Evolutionary conservation across 2,329 filamentous ascomycete species (phyloP).

Genomic region (Ophiosphaerella korrae): DNA sequence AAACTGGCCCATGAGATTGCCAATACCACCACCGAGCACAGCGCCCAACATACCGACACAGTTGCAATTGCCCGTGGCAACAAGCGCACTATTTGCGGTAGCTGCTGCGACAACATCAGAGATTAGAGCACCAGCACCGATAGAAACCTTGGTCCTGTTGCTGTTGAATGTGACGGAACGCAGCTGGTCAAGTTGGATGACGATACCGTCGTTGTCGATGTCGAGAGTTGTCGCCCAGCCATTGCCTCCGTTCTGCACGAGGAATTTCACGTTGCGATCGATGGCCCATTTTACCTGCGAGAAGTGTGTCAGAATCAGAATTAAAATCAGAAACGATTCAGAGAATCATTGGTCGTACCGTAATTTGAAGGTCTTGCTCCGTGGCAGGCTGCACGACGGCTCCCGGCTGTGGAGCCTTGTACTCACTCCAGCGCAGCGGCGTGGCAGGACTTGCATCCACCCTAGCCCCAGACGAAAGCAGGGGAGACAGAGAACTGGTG

Average conservation of each 20-base stretch:
- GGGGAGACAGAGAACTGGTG: too few species aligned
- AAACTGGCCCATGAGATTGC: conserved; percentile 57
- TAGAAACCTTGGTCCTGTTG: conserved; percentile 18
- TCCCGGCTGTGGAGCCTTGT: conserved; percentile 5
- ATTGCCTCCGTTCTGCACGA: conserved; percentile 26
- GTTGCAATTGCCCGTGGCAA: conserved; percentile 32
- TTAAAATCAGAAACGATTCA: not conserved
- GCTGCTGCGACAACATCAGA: conserved; percentile 43
- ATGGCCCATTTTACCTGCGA: conserved; percentile 15
- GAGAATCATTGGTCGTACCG: conserved; percentile 3
- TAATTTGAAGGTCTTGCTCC: conserved; percentile 16
- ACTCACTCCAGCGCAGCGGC: conserved; percentile 13
- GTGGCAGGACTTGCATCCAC: too few species aligned
- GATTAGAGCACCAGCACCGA: conserved; percentile 36
- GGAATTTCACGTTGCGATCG: conserved; percentile 11
- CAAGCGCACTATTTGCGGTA: conserved; percentile 32
- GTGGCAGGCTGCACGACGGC: conserved; percentile 15
- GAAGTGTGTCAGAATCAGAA: too few species aligned
- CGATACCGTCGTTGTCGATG: conserved; percentile 10
- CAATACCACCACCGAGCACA: conserved; percentile 58
- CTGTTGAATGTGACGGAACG: conserved; percentile 19
- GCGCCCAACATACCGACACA: conserved; percentile 28
- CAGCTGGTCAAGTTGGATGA: conserved; percentile 27
- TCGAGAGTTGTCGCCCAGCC: conserved; percentile 21
- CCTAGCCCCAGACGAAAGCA: too few species aligned